These are phyloP conservation scores for Eucalyptus pauciflora DNA, from an alignment of 345 rosid species.

Conservation along the genomic window DNA sequence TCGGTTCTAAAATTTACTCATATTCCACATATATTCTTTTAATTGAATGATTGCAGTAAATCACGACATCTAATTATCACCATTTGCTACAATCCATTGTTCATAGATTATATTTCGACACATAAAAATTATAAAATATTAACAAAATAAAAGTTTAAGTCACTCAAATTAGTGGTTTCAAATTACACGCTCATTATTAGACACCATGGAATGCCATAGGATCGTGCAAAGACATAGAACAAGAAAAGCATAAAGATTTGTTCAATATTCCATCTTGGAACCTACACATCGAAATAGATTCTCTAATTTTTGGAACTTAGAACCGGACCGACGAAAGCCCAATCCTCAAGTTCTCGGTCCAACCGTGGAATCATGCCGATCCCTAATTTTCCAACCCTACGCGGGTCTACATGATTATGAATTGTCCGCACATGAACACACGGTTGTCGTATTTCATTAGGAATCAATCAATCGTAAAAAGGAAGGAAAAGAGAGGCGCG, in stretches of 20 bases:
- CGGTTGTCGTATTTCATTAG: neutral
- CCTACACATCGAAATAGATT: neutral
- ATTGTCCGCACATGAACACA: rapidly evolving
- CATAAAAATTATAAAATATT: no score
- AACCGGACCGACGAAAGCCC: no score
- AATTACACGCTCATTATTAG: no score
- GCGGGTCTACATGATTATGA: neutral
- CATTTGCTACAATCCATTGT: neutral
- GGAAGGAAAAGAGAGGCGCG: neutral
- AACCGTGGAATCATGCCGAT: neutral
- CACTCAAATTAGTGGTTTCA: no score
- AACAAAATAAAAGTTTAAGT: no score
- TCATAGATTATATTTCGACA: no score
- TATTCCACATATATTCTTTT: neutral
- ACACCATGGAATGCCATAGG: no score
- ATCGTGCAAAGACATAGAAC: neutral
- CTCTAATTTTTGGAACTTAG: no score
- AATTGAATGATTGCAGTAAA: no score
- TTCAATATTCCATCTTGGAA: neutral
- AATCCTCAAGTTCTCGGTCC: neutral
- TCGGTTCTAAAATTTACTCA: rapidly evolving
- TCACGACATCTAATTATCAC: no score
- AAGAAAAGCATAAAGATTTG: no score
- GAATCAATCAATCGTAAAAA: neutral
- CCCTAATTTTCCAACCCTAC: neutral